These are phyloP conservation scores for Solanum phureja DNA, from an alignment of 257 asterid genomes.

Conservation along the genomic window DNA sequence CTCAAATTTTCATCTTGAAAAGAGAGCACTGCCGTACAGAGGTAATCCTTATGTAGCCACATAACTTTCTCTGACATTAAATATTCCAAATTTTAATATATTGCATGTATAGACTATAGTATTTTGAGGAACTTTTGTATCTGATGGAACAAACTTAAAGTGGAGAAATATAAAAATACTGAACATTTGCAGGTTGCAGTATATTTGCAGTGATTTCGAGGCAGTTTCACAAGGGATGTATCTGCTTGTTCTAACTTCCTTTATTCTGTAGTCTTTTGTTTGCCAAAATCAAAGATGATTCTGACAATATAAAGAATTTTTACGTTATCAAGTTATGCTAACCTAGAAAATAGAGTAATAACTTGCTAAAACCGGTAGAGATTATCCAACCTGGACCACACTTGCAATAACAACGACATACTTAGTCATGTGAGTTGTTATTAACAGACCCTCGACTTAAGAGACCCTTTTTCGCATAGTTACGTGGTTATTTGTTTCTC, in stretches of 20 bases:
- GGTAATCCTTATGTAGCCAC: constrained; percentile 24
- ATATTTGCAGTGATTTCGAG: background rate
- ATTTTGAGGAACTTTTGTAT: background rate
- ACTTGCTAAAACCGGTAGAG: no score
- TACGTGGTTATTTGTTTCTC: background rate
- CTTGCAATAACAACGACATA: no score
- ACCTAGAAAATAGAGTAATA: no score
- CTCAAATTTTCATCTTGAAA: background rate
- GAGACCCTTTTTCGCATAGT: background rate
- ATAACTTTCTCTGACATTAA: constrained; percentile 11
- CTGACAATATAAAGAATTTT: background rate
- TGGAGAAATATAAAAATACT: background rate
- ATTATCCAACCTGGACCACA: no score
- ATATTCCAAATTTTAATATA: background rate
- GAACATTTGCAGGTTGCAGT: background rate
- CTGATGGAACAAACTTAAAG: background rate
- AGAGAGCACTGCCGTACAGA: constrained; percentile 37
- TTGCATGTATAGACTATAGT: background rate
- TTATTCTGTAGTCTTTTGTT: background rate
- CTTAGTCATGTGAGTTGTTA: background rate
- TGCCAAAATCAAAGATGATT: background rate
- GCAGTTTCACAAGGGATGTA: background rate
- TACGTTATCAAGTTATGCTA: background rate
- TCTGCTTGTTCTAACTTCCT: background rate
- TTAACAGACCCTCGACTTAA: background rate